Evolutionary conservation across 2,329 filamentous ascomycete genomes (phyloP).

Genomic region (Shiraia bambusicola): DNA sequence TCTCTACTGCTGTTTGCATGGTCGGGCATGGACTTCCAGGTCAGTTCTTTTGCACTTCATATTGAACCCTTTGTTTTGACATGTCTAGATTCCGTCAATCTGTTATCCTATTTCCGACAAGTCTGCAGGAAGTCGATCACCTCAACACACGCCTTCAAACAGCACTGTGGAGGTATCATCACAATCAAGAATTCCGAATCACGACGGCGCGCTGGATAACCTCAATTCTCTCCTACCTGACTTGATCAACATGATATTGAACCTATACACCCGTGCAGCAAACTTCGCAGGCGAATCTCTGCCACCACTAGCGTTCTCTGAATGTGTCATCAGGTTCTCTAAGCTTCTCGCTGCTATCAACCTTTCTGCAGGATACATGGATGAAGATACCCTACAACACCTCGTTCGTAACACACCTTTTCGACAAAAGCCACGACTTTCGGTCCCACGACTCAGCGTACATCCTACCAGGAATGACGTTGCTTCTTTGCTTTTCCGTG

Average conservation of each 20-base stretch:
- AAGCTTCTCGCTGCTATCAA: constrained; percentile 70
- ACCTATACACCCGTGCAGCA: constrained; percentile 69
- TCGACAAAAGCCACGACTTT: constrained; percentile 45
- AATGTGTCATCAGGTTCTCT: constrained; percentile 71
- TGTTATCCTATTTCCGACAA: constrained; percentile 56
- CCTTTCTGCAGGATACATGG: constrained; percentile 63
- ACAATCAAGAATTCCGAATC: constrained; percentile 47
- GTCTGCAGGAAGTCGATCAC: constrained; percentile 45
- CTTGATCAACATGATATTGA: constrained; percentile 71
- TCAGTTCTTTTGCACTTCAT: constrained; percentile 47
- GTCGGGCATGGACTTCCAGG: constrained; percentile 78
- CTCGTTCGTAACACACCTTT: constrained; percentile 48
- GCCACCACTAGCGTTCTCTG: constrained; percentile 69
- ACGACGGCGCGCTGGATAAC: constrained; percentile 47
- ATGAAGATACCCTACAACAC: constrained; percentile 56
- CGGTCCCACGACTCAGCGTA: constrained; percentile 37
- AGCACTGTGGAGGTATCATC: constrained; percentile 43
- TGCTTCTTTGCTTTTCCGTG: constrained; percentile 40
- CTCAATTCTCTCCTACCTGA: constrained; percentile 67
- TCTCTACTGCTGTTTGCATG: constrained; percentile 82
- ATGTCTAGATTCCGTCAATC: constrained; percentile 53
- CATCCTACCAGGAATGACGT: constrained; percentile 41
- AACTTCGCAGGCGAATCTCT: constrained; percentile 66
- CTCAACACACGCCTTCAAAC: constrained; percentile 43
- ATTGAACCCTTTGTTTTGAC: constrained; percentile 6